phyloP scores from a whole-genome alignment of 305 asterid species.

The Rubia balearica region DNA sequence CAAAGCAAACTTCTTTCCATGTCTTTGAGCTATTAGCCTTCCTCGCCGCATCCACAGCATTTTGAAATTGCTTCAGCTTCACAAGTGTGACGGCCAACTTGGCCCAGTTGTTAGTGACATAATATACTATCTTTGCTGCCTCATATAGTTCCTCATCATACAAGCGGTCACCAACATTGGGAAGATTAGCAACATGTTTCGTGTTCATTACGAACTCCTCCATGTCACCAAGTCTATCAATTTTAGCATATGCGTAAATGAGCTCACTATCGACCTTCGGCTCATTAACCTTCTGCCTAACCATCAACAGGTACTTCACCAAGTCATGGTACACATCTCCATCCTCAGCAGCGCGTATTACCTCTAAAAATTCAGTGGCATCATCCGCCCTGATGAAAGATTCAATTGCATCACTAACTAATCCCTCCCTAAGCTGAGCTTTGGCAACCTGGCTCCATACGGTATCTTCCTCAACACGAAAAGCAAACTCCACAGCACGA shows the following conservation, averaged over 20 bases:
- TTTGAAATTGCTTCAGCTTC: slow-evolving; percentile 87
- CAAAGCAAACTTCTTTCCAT: slow-evolving; percentile 99
- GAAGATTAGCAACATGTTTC: slow-evolving; percentile 99
- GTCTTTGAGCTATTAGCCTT: slow-evolving; percentile 97
- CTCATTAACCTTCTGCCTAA: slow-evolving; percentile 90
- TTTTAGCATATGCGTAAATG: slow-evolving; percentile 95
- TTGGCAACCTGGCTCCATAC: slow-evolving; percentile 99
- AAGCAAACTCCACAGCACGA: slow-evolving; percentile 97
- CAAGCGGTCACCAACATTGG: slow-evolving; percentile 96
- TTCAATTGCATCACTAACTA: slow-evolving; percentile 95
- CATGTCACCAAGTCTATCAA: slow-evolving; percentile 84
- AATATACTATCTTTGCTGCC: slow-evolving; percentile 94
- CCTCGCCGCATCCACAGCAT: slow-evolving; percentile 99
- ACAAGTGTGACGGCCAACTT: slow-evolving; percentile 92
- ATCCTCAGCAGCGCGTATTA: slow-evolving; percentile 82
- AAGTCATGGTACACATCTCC: slow-evolving; percentile 84
- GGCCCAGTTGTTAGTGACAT: slow-evolving; percentile 94
- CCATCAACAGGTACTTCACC: slow-evolving; percentile 95
- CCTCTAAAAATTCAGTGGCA: slow-evolving; percentile 83
- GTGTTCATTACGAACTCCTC: slow-evolving; percentile 84
- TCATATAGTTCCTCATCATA: slow-evolving; percentile 90
- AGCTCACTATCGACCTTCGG: slow-evolving; percentile 98
- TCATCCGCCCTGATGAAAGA: slow-evolving; percentile 98
- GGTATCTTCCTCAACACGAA: slow-evolving; percentile 97
- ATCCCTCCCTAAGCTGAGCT: slow-evolving; percentile 97